A percentile compares a stretch with the other conserved stretches of the same genome.
Conservation (phyloP, 2,329 filamentous ascomycete species). For the Thelonectria discophora region DNA sequence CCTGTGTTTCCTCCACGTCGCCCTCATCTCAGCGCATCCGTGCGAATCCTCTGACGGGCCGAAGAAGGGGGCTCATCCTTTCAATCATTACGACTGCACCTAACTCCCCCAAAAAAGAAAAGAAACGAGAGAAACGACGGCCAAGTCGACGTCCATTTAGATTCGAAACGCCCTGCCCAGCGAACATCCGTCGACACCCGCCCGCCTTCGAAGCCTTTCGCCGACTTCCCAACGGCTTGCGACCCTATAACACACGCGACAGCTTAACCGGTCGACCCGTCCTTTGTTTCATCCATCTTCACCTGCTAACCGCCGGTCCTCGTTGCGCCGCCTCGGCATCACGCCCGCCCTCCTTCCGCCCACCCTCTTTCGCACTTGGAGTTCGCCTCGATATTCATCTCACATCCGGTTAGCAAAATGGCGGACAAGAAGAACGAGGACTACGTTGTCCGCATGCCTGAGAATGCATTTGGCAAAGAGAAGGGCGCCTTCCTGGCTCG, state of each 20-base stretch:
- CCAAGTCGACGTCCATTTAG: neutral
- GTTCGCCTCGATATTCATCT: slow-evolving; percentile 37
- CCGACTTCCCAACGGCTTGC: neutral
- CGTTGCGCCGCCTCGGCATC: slow-evolving; percentile 5
- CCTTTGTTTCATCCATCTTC: neutral
- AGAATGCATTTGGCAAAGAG: slow-evolving; percentile 62
- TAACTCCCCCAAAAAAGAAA: neutral
- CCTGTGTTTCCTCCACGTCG: slow-evolving; percentile 26
- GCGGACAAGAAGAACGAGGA: slow-evolving; percentile 91
- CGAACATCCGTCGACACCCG: neutral
- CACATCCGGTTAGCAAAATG: slow-evolving; percentile 61
- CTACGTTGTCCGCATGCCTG: slow-evolving; percentile 75
- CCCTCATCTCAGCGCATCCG: slow-evolving; percentile 16
- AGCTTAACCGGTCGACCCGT: neutral
- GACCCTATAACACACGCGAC: neutral
- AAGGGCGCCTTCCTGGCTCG: slow-evolving; percentile 59
- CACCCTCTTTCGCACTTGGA: slow-evolving; percentile 13
- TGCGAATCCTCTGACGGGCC: slow-evolving; percentile 3
- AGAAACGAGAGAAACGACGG: neutral
- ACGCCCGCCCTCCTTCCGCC: slow-evolving; percentile 23
- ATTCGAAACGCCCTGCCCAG: neutral
- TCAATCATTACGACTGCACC: slow-evolving; percentile 5
- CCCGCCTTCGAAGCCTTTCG: neutral
- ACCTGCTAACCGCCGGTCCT: neutral
- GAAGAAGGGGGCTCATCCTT: slow-evolving; percentile 11